A percentile compares a stretch with the other conserved stretches of the same genome.
phyloP scores from a whole-genome alignment of 2,329 filamentous ascomycete genomes.

The Cercospora canescens region DNA sequence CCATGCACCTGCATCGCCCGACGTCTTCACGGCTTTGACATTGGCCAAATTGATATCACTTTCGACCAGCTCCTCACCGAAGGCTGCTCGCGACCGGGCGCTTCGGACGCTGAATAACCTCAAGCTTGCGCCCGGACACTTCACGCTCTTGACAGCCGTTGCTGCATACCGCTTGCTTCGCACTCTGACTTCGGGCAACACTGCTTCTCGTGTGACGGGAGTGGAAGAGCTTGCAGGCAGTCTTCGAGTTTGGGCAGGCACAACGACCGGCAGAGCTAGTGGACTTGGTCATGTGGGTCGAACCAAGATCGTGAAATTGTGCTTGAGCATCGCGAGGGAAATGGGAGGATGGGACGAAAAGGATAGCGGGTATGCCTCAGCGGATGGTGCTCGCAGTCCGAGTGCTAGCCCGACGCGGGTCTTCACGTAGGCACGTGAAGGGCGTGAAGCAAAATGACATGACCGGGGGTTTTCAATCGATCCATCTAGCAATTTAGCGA shows the following conservation, averaged over 20 bases:
- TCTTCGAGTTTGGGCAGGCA: constrained; percentile 50
- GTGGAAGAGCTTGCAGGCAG: constrained; percentile 46
- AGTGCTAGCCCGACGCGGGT: constrained; percentile 19
- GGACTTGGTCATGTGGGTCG: constrained; percentile 42
- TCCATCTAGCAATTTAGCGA: constrained; percentile 4
- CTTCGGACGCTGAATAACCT: constrained; percentile 42
- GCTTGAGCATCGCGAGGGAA: constrained; percentile 45
- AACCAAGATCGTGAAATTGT: constrained; percentile 42
- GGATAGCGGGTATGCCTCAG: constrained; percentile 32
- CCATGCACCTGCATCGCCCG: constrained; percentile 57
- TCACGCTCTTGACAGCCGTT: constrained; percentile 49
- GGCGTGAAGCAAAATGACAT: background rate
- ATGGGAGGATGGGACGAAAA: constrained; percentile 39
- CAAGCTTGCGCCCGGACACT: constrained; percentile 40
- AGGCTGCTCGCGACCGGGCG: constrained; percentile 40
- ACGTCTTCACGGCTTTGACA: constrained; percentile 59
- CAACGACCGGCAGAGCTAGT: constrained; percentile 42
- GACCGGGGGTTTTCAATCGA: background rate
- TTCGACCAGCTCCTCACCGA: constrained; percentile 21
- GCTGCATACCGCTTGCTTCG: constrained; percentile 46
- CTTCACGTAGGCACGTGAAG: constrained; percentile 12
- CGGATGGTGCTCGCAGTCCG: constrained; percentile 19
- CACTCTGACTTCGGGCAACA: constrained; percentile 34
- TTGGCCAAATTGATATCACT: constrained; percentile 61
- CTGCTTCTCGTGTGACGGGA: constrained; percentile 37